Evolutionary conservation across 176 grass and related monocot genomes (phyloP), one percentile per base, ranked within the genome.

Genomic region (Musa troglodytarum): DNA sequence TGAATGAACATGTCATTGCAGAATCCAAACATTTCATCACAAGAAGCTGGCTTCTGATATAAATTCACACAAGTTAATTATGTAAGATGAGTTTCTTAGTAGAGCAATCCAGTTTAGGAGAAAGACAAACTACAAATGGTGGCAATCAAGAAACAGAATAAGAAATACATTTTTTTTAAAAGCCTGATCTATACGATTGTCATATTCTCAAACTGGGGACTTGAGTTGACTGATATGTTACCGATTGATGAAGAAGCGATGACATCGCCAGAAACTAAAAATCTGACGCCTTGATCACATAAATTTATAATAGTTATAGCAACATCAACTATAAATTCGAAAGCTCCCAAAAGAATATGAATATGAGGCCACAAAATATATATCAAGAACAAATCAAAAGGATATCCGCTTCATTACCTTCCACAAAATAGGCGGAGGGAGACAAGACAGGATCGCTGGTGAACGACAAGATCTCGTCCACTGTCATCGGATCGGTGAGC

Each of bases 381-480:
- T 9, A 70, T 50, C 68, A 70, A 70, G 68, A 70, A 50, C 68
- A 9, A 70, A 16, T 68, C 15, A 50, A 17, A 16, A 49, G 16
- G 49, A 49, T 11, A 69, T 15, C 21, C n/a, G 66, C 15, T 68
- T 53, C 10, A 77, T 81, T 76, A 98, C 90, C 90, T 77, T 87
- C 84, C 10, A 94, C 63, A 50, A 87, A 99, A 69, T 94, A 99
- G 1, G 82, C 74, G 20, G 83, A 73, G 0, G 84, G 89, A 0
- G 95, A 88, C 86, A 82, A 99, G 7, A 90, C 90, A 10, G 82
- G 84, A 14, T 54, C 49, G 29, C 84, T 81, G 65, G 78, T 87
- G 68, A 94, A 86, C 52, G 84, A 82, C 75, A 86, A 73, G 14
- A 72, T 62, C 86, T 99, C 86, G 72, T 98, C 95, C 69, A 81